Conservation (phyloP, 2,329 filamentous ascomycete species). For the Escovopsis sp. region DNA sequence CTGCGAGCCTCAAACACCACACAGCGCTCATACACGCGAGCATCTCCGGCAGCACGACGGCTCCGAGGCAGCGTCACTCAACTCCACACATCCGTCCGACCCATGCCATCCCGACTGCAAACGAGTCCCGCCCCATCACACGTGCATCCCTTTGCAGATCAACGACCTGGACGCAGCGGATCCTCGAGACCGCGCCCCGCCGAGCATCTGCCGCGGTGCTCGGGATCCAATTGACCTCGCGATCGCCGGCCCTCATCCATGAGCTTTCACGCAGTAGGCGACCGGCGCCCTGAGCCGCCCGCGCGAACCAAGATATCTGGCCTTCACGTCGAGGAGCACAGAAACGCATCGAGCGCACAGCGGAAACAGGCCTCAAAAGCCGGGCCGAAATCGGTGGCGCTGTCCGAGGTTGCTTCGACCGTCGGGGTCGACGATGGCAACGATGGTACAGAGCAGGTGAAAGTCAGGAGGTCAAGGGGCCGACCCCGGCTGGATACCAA, state of each 20-base stretch:
- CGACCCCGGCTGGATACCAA: constrained; percentile 61
- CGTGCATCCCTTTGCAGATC: too few relatives aligned
- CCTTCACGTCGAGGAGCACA: constrained; percentile 5
- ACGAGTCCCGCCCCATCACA: too few relatives aligned
- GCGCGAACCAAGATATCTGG: constrained; percentile 4
- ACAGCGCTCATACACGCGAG: too few relatives aligned
- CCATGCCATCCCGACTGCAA: too few relatives aligned
- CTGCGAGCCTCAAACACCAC: too few relatives aligned
- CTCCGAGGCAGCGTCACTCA: too few relatives aligned
- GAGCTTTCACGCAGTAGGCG: constrained; percentile 2
- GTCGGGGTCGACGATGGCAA: constrained; percentile 7
- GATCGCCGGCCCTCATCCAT: not conserved
- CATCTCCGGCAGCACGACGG: too few relatives aligned
- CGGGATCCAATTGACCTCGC: too few relatives aligned
- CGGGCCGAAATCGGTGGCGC: not conserved
- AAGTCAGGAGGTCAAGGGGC: constrained; percentile 50
- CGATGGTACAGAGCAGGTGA: constrained; percentile 25
- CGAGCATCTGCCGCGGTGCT: too few relatives aligned
- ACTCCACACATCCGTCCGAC: too few relatives aligned
- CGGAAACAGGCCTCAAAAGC: not conserved
- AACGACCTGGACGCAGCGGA: too few relatives aligned
- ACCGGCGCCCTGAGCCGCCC: constrained; percentile 2
- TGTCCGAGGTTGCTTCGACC: not conserved
- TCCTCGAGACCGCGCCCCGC: too few relatives aligned
- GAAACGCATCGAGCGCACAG: not conserved